Base-by-base conservation (phyloP, 352 stramenopile species). In the Aphanomyces stellatus region DNA sequence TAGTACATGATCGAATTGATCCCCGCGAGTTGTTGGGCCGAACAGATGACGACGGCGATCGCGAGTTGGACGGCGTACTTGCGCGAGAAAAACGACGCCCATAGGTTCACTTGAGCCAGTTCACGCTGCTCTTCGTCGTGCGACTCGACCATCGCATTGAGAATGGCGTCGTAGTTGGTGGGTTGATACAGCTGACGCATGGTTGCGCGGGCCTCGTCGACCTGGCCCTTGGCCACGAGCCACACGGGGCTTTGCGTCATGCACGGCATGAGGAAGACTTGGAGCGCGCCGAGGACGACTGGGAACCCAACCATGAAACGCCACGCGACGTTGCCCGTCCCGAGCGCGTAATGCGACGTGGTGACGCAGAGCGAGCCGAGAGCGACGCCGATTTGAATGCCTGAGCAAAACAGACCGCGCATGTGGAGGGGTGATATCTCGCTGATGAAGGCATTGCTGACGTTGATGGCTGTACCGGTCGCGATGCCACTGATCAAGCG, bases 1-100 rank as follows among this genome's bases (percentile, higher is more conserved):
- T 90, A 90, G 59, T 86, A 81, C 65, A 88, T 88, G 11, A 88
- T 76, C 30, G 77, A 80, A 53, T 86, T 90, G 72, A 90, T 75
- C 25, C 79, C 81, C 2, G 78, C 80, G 35, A 90, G 74, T 53
- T 88, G 81, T 51, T 85, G 76, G 0, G 76, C 64, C 10, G 69
- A 65, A 6, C 74, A 74, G 33, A 88, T 69, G 4, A 71, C 76
- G 42, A 86, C 77, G 0, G 78, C 80, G 13, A 81, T 71, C 3
- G 87, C 53, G 2, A 85, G 59, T 53, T 88, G 79, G 10, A 74
- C 70, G 2, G 56, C 55, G 53, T 76, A 78, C 2, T 49, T 41
- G 0, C 33, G 56, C 17, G 49, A 57, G 19, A 57, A 22, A 11
- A 88, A 53, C 33, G 41, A 7, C 15, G 28, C 30, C 60, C 60